Conservation (phyloP, 768 basidiomycete species). For the Filobasidium wieringae region DNA sequence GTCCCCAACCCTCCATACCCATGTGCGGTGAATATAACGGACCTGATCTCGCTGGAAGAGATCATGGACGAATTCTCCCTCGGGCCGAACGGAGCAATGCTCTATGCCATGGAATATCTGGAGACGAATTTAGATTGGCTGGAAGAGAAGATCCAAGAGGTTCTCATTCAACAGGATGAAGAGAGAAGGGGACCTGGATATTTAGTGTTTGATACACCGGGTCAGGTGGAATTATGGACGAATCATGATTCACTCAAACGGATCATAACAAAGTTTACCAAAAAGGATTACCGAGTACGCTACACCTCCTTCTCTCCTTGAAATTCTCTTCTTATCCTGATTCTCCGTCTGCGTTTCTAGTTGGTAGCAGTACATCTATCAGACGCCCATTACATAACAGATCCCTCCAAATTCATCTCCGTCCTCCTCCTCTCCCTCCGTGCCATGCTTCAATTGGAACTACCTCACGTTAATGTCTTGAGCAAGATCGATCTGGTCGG, state of each 20-base stretch:
- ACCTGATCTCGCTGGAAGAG: conserved; percentile 72
- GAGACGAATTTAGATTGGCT: conserved; percentile 79
- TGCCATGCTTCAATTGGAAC: conserved; percentile 94
- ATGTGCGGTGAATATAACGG: conserved; percentile 71
- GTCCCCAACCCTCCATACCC: conserved; percentile 83
- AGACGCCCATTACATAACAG: conserved; percentile 94
- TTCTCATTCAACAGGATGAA: conserved; percentile 28
- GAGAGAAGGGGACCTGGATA: conserved; percentile 60
- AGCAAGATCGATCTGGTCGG: conserved; percentile 88
- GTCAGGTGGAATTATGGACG: conserved; percentile 94
- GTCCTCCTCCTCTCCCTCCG: conserved; percentile 80
- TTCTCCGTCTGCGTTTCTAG: conserved; percentile 44
- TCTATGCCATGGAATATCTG: conserved; percentile 93
- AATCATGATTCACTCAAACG: conserved; percentile 81
- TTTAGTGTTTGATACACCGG: conserved; percentile 87
- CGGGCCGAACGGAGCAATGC: conserved; percentile 90
- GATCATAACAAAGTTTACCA: conserved; percentile 60
- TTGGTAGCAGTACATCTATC: conserved; percentile 88
- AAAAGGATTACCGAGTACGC: conserved; percentile 73
- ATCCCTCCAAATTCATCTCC: conserved; percentile 87
- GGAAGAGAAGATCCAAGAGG: conserved; percentile 33
- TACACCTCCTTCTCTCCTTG: neutral
- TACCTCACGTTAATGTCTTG: conserved; percentile 95
- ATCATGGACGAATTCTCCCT: conserved; percentile 73
- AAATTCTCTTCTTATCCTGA: neutral